These are phyloP conservation scores for Chrysanthemum seticuspe DNA, from an alignment of 129 eudicot genomes.

Conservation along the genomic window DNA sequence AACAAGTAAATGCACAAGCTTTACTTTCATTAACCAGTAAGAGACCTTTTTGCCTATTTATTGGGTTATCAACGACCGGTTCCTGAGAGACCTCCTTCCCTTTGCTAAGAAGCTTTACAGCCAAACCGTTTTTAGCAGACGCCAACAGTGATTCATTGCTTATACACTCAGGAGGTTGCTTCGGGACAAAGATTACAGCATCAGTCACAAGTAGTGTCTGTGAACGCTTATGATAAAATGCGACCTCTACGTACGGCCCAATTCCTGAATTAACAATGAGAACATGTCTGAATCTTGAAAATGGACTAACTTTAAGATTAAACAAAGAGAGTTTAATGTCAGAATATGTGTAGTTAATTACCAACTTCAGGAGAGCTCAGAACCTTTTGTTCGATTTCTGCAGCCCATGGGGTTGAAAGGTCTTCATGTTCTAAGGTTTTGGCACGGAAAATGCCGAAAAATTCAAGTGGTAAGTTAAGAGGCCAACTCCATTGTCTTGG, in stretches of 20 bases:
- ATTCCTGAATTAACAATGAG: constrained; percentile 53
- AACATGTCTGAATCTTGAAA: constrained; percentile 6
- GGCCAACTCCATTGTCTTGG: constrained; percentile 99
- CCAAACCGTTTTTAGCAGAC: constrained; percentile 94
- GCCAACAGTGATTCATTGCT: constrained; percentile 77
- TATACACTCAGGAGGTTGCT: constrained; percentile 86
- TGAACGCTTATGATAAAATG: constrained; percentile 89
- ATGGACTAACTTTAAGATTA: neutral
- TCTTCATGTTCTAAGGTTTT: constrained; percentile 78
- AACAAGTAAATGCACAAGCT: constrained; percentile 1
- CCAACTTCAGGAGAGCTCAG: constrained; percentile 98
- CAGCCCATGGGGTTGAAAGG: constrained; percentile 82
- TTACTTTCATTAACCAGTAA: constrained; percentile 7
- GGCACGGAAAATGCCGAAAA: constrained; percentile 90
- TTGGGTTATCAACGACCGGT: constrained; percentile 76
- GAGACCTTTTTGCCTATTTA: constrained; percentile 80
- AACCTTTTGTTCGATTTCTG: constrained; percentile 89
- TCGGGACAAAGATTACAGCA: constrained; percentile 90
- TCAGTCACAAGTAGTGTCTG: constrained; percentile 86
- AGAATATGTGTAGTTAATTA: constrained; percentile 31
- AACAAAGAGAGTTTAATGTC: constrained; percentile 1
- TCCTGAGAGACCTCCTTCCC: constrained; percentile 84
- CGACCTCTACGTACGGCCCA: constrained; percentile 98
- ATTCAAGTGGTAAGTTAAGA: constrained; percentile 85
- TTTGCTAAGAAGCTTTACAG: constrained; percentile 87